A percentile compares a stretch with the other conserved stretches of the same genome.
Conservation (phyloP, 495 filamentous ascomycete genomes). For the Massariosphaeria phaeospora region DNA sequence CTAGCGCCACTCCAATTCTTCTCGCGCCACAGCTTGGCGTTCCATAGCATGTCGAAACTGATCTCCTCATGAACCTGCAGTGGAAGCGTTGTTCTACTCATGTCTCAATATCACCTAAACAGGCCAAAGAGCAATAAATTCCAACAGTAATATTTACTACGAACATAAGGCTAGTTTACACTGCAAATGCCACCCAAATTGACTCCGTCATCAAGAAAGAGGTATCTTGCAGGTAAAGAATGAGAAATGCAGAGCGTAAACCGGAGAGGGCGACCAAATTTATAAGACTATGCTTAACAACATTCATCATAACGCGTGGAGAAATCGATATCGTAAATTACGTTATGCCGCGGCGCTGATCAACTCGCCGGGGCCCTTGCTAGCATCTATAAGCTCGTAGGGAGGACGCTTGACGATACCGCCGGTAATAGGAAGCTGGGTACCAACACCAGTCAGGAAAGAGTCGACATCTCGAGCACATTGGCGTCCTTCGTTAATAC, state of each 20-base stretch:
- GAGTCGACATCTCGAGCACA: slow-evolving; percentile 90
- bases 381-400: slow-evolving; percentile 48
- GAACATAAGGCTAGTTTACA: slow-evolving; percentile 10
- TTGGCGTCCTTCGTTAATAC: slow-evolving; percentile 97
- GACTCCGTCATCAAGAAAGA: slow-evolving; percentile 19
- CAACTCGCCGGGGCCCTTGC: slow-evolving; percentile 32
- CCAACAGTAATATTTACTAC: background rate
- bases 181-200: slow-evolving; percentile 22
- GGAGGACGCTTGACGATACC: slow-evolving; percentile 86
- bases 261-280: background rate
- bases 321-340: slow-evolving; percentile 1
- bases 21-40: no score
- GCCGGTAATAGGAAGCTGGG: slow-evolving; percentile 83
- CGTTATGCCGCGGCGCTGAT: slow-evolving; percentile 39
- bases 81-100: no score
- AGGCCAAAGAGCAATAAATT: no score
- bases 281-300: background rate
- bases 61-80: no score
- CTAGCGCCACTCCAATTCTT: no score
- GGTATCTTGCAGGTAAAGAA: slow-evolving; percentile 27
- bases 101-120: no score
- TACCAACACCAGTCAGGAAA: slow-evolving; percentile 71
- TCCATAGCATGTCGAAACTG: no score
- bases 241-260: slow-evolving; percentile 7
- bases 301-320: slow-evolving; percentile 10